These are phyloP conservation scores for Gamarada debralockiae DNA, from an alignment of 495 filamentous ascomycete genomes.

Conservation along the genomic window DNA sequence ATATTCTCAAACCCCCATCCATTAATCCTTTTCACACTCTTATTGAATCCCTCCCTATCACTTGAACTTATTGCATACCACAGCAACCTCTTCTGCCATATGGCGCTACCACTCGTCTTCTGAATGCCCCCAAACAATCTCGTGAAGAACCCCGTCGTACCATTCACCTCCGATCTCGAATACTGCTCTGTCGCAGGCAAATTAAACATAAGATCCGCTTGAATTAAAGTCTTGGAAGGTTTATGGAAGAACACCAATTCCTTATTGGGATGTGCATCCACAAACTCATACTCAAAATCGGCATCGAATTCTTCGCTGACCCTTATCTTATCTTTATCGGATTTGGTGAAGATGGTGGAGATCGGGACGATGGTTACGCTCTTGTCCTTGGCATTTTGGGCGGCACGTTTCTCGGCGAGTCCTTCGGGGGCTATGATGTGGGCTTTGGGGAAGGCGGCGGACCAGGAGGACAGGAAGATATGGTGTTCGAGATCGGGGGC, in stretches of 20 bases:
- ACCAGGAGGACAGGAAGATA: constrained; percentile 84
- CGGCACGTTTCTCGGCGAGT: constrained; percentile 76
- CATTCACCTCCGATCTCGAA: constrained; percentile 47
- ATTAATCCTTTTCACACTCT: constrained; percentile 63
- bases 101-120: constrained; percentile 58
- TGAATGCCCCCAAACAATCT: constrained; percentile 58
- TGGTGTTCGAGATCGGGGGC: constrained; percentile 91
- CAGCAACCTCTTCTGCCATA: constrained; percentile 72
- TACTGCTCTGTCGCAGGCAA: constrained; percentile 87
- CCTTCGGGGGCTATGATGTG: constrained; percentile 82
- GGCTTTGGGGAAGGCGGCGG: constrained; percentile 69
- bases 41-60: constrained; percentile 65
- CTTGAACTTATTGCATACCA: constrained; percentile 70
- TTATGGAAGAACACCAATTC: constrained; percentile 86
- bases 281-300: constrained; percentile 85
- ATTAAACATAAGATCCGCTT: constrained; percentile 92
- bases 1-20: constrained; percentile 84
- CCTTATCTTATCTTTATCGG: constrained; percentile 41
- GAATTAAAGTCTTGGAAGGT: constrained; percentile 75
- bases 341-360: constrained; percentile 58
- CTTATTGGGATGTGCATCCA: constrained; percentile 73
- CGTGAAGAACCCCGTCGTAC: constrained; percentile 55
- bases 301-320: constrained; percentile 76
- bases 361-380: constrained; percentile 59
- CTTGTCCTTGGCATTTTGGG: constrained; percentile 48